These are phyloP conservation scores for Yueomyces sinensis DNA, from an alignment of 805 yeast genomes.

Conservation along the genomic window DNA sequence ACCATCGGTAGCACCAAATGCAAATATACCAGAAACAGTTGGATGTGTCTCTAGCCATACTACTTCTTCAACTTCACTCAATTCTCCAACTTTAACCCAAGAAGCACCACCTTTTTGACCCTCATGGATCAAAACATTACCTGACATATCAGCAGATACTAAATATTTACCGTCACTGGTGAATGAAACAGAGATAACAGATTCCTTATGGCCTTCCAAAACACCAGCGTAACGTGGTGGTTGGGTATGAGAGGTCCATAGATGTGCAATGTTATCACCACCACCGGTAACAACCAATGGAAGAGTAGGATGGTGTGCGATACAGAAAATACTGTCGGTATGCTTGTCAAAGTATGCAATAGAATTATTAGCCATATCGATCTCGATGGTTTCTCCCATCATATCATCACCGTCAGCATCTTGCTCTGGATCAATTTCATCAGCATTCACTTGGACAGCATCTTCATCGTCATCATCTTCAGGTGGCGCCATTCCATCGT, in stretches of 20 bases:
- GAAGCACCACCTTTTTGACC: constrained; percentile 66
- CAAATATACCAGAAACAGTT: constrained; percentile 53
- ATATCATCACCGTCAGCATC: constrained; percentile 26
- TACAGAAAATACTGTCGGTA: constrained; percentile 70
- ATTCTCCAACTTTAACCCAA: constrained; percentile 58
- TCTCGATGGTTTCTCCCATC: constrained; percentile 40
- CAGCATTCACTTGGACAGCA: constrained; percentile 5
- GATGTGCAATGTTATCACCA: constrained; percentile 77
- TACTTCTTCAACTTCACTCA: constrained; percentile 85
- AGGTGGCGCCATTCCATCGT: constrained; percentile 13
- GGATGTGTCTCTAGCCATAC: constrained; percentile 80
- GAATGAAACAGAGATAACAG: constrained; percentile 75
- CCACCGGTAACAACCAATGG: constrained; percentile 91
- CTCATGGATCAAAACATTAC: constrained; percentile 63
- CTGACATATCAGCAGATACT: constrained; percentile 92
- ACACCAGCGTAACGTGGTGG: constrained; percentile 75
- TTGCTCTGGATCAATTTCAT: constrained; percentile 27
- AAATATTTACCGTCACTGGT: constrained; percentile 72
- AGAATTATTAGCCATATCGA: constrained; percentile 85
- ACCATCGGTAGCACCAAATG: constrained; percentile 87
- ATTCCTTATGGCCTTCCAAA: constrained; percentile 73
- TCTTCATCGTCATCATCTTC: constrained; percentile 23
- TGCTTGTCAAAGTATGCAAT: constrained; percentile 83
- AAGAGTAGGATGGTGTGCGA: constrained; percentile 72
- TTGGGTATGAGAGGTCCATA: constrained; percentile 85